phyloP scores from a whole-genome alignment of 495 filamentous ascomycete species.

The Hyaloscypha variabilis region DNA sequence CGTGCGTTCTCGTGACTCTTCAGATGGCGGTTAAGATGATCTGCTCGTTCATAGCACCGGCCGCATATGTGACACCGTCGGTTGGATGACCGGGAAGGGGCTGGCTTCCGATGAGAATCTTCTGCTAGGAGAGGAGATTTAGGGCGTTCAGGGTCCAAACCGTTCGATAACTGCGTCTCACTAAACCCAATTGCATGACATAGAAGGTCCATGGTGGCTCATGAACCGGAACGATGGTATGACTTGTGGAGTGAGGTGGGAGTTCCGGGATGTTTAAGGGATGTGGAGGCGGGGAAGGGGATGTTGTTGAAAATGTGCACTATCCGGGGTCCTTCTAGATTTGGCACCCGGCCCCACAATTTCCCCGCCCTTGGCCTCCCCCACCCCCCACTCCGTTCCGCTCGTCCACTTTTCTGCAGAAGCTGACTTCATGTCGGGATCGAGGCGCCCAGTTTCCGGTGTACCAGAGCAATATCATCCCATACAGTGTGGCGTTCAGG shows the following conservation, averaged over 20 bases:
- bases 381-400: not conserved
- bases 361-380: not conserved
- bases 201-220: not conserved
- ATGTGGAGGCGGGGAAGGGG: not conserved
- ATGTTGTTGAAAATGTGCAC: not conserved
- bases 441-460: too few relatives aligned
- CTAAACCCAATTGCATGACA: not conserved
- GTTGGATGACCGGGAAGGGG: not conserved
- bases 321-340: not conserved
- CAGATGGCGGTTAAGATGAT: constrained; percentile 23
- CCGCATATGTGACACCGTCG: constrained; percentile 43
- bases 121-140: not conserved
- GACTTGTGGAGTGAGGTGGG: not conserved
- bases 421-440: not conserved
- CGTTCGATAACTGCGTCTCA: not conserved
- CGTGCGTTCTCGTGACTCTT: constrained; percentile 13
- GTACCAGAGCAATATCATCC: too few relatives aligned
- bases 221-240: not conserved
- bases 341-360: not conserved
- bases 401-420: not conserved
- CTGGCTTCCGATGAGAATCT: not conserved
- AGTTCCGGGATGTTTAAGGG: not conserved
- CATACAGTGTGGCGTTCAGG: not conserved
- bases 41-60: constrained; percentile 18
- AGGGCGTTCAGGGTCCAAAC: not conserved